Conservation (phyloP, 352 stramenopile species). For the Phytophthora pini region DNA sequence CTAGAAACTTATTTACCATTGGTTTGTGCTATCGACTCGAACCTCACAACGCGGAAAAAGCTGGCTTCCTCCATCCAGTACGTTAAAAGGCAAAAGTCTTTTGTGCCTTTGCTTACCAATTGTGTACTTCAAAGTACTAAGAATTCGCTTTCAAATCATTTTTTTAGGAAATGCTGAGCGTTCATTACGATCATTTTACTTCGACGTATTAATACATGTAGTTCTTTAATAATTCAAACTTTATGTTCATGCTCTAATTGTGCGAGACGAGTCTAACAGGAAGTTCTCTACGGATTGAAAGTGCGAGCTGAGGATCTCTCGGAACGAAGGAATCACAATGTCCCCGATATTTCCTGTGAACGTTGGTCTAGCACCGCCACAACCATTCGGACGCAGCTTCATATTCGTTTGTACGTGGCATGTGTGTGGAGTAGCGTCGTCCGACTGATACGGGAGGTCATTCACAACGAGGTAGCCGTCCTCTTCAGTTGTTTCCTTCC, state of each 20-base stretch:
- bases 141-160: too few species aligned
- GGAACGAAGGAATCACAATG: conserved; percentile 33
- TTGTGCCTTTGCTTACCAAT: too few species aligned
- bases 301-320: conserved; percentile 28
- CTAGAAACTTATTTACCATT: too few species aligned
- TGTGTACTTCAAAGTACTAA: too few species aligned
- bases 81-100: too few species aligned
- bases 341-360: conserved; percentile 23
- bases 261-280: conserved; percentile 23
- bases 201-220: too few species aligned
- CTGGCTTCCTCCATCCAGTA: too few species aligned
- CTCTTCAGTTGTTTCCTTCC: conserved; percentile 19
- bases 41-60: too few species aligned
- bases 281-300: conserved; percentile 34
- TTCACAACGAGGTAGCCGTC: conserved; percentile 14
- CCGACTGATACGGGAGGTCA: background rate
- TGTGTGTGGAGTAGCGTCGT: background rate
- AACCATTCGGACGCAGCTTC: conserved; percentile 15
- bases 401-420: conserved; percentile 22
- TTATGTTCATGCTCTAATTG: background rate
- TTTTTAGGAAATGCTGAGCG: too few species aligned
- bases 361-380: background rate
- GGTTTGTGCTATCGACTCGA: too few species aligned
- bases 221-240: background rate
- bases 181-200: too few species aligned